Percentiles rank a stretch among this genome's conserved stretches.
phyloP scores from a whole-genome alignment of 2,329 filamentous ascomycete species.

The Lachnellula occidentalis region DNA sequence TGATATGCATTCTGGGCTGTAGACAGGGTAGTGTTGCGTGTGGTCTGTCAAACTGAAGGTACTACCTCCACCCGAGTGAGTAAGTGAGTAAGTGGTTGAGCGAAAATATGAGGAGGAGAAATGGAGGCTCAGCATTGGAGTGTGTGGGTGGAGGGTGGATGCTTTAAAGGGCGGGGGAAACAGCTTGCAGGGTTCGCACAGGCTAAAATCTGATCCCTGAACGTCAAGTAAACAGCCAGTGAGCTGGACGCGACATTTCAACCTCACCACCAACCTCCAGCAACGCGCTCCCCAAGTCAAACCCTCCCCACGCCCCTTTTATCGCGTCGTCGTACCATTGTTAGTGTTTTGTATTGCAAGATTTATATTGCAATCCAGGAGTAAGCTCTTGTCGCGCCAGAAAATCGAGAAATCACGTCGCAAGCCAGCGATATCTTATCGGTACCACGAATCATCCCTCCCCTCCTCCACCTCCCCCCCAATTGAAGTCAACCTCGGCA shows the following conservation, averaged over 20 bases:
- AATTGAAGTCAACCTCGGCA: background rate
- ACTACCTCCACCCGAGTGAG: background rate
- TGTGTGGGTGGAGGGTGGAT: background rate
- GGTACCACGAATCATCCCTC: background rate
- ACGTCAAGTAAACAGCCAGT: background rate
- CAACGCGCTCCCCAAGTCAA: background rate
- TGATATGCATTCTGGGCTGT: too few relatives aligned
- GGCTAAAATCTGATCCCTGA: background rate
- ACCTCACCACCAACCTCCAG: background rate
- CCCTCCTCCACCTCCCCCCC: background rate
- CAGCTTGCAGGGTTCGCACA: background rate
- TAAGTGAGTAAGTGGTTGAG: background rate
- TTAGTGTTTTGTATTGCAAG: background rate
- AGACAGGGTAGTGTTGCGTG: background rate
- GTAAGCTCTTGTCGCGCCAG: background rate
- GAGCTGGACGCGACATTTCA: slow-evolving; percentile 1
- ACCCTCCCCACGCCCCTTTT: background rate
- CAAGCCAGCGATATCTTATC: background rate
- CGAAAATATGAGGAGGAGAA: background rate
- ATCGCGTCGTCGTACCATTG: background rate
- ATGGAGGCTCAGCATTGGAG: background rate
- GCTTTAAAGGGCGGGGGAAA: background rate
- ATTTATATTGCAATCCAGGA: background rate
- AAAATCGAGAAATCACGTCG: background rate
- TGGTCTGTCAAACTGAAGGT: background rate